A percentile compares a stretch with the other conserved stretches of the same genome.
These are phyloP conservation scores for Cyphellophora attinorum DNA, from an alignment of 2,329 filamentous ascomycete species.

Conservation along the genomic window DNA sequence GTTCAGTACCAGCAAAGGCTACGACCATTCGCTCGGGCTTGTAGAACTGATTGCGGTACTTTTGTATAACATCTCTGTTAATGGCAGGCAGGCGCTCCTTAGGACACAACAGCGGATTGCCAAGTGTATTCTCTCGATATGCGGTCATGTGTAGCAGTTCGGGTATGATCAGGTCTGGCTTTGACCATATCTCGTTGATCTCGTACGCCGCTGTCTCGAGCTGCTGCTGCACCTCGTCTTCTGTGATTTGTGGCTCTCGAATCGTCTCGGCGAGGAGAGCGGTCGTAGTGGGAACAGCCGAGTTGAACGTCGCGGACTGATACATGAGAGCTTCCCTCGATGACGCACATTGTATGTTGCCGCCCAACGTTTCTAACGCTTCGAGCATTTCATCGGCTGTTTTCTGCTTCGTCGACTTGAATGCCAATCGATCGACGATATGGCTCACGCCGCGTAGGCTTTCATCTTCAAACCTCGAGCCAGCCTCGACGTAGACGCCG, in stretches of 20 bases:
- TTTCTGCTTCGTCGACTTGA: slow-evolving; percentile 70
- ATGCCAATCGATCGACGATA: slow-evolving; percentile 89
- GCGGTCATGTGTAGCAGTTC: slow-evolving; percentile 93
- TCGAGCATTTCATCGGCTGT: slow-evolving; percentile 80
- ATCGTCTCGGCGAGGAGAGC: slow-evolving; percentile 89
- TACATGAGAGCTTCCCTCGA: slow-evolving; percentile 97
- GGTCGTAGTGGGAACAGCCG: slow-evolving; percentile 71
- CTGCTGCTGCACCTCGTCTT: slow-evolving; percentile 78
- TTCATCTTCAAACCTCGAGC: slow-evolving; percentile 84
- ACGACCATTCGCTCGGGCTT: slow-evolving; percentile 85
- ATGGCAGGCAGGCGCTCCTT: slow-evolving; percentile 71
- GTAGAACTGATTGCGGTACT: slow-evolving; percentile 77
- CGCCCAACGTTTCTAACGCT: slow-evolving; percentile 75
- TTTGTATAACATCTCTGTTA: slow-evolving; percentile 60
- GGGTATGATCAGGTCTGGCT: slow-evolving; percentile 89
- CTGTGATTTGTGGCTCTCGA: slow-evolving; percentile 71
- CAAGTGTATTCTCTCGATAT: slow-evolving; percentile 91
- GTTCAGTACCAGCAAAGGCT: slow-evolving; percentile 85
- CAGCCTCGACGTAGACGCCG: slow-evolving; percentile 90
- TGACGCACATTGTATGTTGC: slow-evolving; percentile 94
- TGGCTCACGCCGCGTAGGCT: slow-evolving; percentile 83
- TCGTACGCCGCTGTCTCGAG: slow-evolving; percentile 89
- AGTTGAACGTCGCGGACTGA: slow-evolving; percentile 95
- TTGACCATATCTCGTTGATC: slow-evolving; percentile 94
- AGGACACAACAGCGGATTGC: slow-evolving; percentile 86